Evolutionary conservation across 2,329 filamentous ascomycete species (phyloP).

Genomic region (Orbilia ellipsospora): DNA sequence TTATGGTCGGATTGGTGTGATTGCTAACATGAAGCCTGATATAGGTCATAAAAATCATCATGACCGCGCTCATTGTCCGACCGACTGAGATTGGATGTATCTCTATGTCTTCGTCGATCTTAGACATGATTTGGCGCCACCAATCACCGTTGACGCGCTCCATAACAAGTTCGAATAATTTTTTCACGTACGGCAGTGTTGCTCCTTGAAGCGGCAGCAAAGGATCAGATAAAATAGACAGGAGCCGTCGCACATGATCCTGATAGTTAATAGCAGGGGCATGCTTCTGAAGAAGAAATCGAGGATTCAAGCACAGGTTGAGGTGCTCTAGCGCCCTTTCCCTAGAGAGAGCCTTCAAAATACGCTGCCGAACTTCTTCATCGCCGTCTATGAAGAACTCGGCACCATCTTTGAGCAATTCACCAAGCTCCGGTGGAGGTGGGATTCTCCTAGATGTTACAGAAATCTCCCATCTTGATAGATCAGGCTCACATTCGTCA

Average conservation of each 20-base stretch:
- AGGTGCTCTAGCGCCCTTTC: slow-evolving; percentile 13
- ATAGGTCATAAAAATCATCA: slow-evolving; percentile 34
- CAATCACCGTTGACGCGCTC: slow-evolving; percentile 1
- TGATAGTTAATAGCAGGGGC: slow-evolving; percentile 25
- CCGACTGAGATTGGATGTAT: slow-evolving; percentile 30
- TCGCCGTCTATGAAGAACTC: slow-evolving; percentile 34
- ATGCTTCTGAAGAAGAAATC: slow-evolving; percentile 28
- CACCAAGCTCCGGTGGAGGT: slow-evolving; percentile 1
- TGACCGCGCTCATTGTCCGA: slow-evolving; percentile 17
- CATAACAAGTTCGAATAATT: slow-evolving; percentile 22
- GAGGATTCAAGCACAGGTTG: slow-evolving; percentile 24
- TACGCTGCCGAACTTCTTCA: slow-evolving; percentile 17
- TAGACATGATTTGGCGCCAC: slow-evolving; percentile 25
- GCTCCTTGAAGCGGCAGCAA: slow-evolving; percentile 1
- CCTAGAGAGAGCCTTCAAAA: slow-evolving; percentile 12
- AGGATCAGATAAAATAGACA: slow-evolving; percentile 34
- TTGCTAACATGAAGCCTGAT: slow-evolving; percentile 34
- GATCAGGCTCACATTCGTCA: neutral
- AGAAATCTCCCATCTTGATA: slow-evolving; percentile 1
- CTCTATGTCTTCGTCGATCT: slow-evolving; percentile 7
- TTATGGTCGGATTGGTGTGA: slow-evolving; percentile 22
- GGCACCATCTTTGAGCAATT: slow-evolving; percentile 15
- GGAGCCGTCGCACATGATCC: slow-evolving; percentile 33
- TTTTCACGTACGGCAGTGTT: slow-evolving; percentile 3
- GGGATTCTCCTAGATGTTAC: neutral